Base-by-base conservation (phyloP, 768 basidiomycete genomes). In the Trametes cubensis region DNA sequence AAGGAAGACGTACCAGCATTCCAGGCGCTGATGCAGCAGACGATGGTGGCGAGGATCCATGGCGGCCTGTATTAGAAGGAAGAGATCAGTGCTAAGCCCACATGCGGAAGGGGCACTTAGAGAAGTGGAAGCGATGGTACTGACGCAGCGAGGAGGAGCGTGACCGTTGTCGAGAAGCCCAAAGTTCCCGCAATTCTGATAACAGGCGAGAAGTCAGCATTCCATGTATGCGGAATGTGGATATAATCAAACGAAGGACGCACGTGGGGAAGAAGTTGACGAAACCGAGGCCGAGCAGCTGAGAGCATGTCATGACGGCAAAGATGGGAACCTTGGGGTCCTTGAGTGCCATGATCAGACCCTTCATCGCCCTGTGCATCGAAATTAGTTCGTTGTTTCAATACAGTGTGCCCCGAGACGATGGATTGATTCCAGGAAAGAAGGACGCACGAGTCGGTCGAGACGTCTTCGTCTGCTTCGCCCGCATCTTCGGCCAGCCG, bases 401-500 rank as follows among this genome's bases (percentile, higher is more conserved):
- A 18, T 18, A 28, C 28, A 21, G 28, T 26, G 50, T 8, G 30
- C 18, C 6, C n/a, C 6, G 17, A 10, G 23, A 39, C 7, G 1
- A 21, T 28, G 47, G 40, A 26, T 1, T 7, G 18, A 7, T n/a
- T 11, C 10, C 6, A 34, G 34, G 5, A 10, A 34, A 20, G n/a
- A 21, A 30, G 18, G 25, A 75, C 84, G 41, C 68, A 87, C 87
- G 86, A 83, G 56, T 84, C 85, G 30, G 79, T 73, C 0, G 70
- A 69, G n/a, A 80, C 80, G 64, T 89, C 87, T 66, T 80, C 73
- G 65, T 88, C 87, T 0, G 86, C 86, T 73, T 87, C 86, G 1
- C 86, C 85, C 10, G 82, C 84, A 67, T 88, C 86, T 66, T 88
- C 87, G 0, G 86, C 83, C 17, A 88, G 80, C 15, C 87, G 83